phyloP scores from a whole-genome alignment of 1,284 basidiomycete genomes.

The Pseudozyma thailandica region DNA sequence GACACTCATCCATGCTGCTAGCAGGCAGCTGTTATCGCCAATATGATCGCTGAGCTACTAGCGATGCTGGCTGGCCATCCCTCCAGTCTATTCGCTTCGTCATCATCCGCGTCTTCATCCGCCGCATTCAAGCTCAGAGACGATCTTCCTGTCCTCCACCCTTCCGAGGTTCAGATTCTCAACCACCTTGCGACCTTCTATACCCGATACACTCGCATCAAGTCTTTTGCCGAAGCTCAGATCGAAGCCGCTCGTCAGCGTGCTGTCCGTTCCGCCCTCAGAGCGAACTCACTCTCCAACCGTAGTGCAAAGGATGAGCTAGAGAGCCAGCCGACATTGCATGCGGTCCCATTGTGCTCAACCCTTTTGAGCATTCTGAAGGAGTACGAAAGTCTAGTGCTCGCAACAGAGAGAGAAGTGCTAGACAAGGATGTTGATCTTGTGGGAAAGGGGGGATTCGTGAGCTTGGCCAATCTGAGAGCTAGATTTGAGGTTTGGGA shows the following conservation, averaged over 20 bases:
- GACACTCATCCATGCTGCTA: neutral
- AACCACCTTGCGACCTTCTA: constrained; percentile 44
- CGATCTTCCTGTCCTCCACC: constrained; percentile 40
- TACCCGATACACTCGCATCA: constrained; percentile 40
- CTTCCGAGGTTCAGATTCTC: constrained; percentile 44
- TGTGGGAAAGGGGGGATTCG: constrained; percentile 34
- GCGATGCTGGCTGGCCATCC: constrained; percentile 50
- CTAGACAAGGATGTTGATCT: constrained; percentile 33
- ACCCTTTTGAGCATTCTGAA: constrained; percentile 37
- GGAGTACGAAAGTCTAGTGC: constrained; percentile 44
- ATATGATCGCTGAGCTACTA: constrained; percentile 50
- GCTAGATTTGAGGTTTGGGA: constrained; percentile 50
- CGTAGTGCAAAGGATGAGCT: constrained; percentile 21
- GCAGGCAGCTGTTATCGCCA: neutral
- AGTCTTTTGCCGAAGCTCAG: constrained; percentile 35
- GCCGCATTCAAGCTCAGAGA: constrained; percentile 29
- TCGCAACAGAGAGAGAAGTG: constrained; percentile 40
- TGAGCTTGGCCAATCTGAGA: constrained; percentile 49
- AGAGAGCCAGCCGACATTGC: constrained; percentile 40
- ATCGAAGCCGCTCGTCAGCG: constrained; percentile 39
- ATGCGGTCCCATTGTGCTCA: constrained; percentile 50
- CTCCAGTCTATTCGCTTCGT: constrained; percentile 50
- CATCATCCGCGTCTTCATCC: constrained; percentile 5
- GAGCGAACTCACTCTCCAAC: constrained; percentile 33
- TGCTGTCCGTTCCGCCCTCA: constrained; percentile 38